Conservation (phyloP, 139 green algal species). For the Gonium pectorale region DNA sequence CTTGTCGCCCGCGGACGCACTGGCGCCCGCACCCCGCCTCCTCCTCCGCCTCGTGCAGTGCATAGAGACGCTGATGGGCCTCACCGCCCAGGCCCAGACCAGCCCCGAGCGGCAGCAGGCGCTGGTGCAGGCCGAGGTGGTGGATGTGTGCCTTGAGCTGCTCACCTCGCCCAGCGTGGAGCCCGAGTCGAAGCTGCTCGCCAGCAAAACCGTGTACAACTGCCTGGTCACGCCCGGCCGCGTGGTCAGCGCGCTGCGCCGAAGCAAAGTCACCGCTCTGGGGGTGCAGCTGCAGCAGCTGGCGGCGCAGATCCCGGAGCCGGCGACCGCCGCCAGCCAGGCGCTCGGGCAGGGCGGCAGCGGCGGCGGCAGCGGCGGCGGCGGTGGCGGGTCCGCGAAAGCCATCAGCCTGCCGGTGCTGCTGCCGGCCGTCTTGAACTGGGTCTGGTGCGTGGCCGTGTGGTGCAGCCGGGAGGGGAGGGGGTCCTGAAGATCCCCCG, state of each 20-base stretch:
- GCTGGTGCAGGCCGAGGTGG: constrained; percentile 22
- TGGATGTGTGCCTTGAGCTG: constrained; percentile 37
- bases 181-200: constrained; percentile 17
- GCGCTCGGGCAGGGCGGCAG: neutral
- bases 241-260: constrained; percentile 7
- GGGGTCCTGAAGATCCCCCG: too few species aligned
- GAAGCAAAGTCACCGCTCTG: neutral
- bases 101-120: neutral
- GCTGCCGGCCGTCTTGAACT: constrained; percentile 31
- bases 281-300: constrained; percentile 35
- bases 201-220: constrained; percentile 24
- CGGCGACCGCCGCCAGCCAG: neutral
- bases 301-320: neutral
- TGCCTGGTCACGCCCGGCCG: neutral
- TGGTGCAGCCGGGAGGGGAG: too few species aligned
- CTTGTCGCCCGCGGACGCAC: too few species aligned
- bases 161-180: neutral
- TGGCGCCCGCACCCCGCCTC: neutral
- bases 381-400: neutral
- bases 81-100: neutral
- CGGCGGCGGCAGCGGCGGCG: neutral
- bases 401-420: constrained; percentile 28
- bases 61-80: constrained; percentile 22
- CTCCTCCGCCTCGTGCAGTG: neutral
- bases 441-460: constrained; percentile 25